Base-by-base conservation (phyloP, 2,329 filamentous ascomycete genomes). In the Pestalotiopsis sp. region DNA sequence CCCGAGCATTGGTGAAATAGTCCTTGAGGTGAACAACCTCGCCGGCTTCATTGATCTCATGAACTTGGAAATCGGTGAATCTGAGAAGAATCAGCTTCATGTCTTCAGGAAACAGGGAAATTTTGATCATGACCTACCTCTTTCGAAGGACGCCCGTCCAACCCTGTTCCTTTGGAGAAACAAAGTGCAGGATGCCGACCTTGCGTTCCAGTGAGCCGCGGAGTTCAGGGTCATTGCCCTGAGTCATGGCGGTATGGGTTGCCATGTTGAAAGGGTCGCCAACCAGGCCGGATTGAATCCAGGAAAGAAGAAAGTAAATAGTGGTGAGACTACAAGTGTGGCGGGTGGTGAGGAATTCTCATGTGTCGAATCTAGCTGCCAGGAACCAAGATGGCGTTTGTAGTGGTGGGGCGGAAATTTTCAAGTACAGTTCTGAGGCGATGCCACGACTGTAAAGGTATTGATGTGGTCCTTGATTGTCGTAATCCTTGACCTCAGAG, bases 51-150 rank as follows among this genome's bases (percentile, higher is more conserved):
- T 88, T 83, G 71, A 98, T 95, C 80, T 98, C 95, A 76, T 97
- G 95, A 74, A 98, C 95, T 73, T 96, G 85, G 75, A 98, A 98
- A 79, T 98, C 95, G 3, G 94, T 95, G 80, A 95, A 98, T 73
- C 93, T 89, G 62, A 57, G 27, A 27, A 17, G 68, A 45, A 20
- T 36, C 86, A 68, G 38, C 25, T 12, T 56, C 23, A 38, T 17
- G 39, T 14, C 3, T 9, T 9, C 14, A 36, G 7, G 49, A 65
- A 38, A 17, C 13, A 11, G 41, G 20, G 7, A 52, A 20, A 27
- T 27, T n/a, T 38, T 25, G 31, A 68, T 20, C 39, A 65, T 58
- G 74, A 69, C 77, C 62, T 78, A 83, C 82, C 83, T 80, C 71
- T 82, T 84, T 68, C 83, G 81, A 65, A 81, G 78, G 62, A 83